These are phyloP conservation scores for Blastocystis sp. DNA, from an alignment of 352 stramenopile species.

Conservation along the genomic window DNA sequence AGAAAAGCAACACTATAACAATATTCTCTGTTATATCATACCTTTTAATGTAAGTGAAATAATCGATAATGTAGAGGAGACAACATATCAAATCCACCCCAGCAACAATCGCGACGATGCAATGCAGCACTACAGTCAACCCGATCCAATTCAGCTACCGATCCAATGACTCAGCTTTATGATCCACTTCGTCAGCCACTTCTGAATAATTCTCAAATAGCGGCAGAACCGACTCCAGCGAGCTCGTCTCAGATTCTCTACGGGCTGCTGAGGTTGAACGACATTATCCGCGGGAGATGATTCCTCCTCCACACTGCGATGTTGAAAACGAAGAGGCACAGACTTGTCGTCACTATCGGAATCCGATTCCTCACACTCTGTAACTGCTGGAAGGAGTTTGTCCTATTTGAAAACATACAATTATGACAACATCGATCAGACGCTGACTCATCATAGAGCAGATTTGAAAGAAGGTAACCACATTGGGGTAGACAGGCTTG, in stretches of 20 bases:
- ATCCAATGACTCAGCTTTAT: too few species aligned
- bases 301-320: background rate
- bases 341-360: background rate
- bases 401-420: background rate
- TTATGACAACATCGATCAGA: background rate
- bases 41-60: background rate
- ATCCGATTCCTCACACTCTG: background rate
- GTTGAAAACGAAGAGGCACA: background rate
- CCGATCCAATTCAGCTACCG: background rate
- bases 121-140: background rate
- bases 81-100: background rate
- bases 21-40: background rate
- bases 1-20: background rate
- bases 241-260: too few species aligned
- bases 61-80: slow-evolving; percentile 9
- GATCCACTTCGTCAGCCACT: background rate
- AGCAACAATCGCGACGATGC: background rate
- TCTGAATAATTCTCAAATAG: background rate
- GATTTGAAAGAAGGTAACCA: slow-evolving; percentile 38
- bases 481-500: background rate
- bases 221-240: too few species aligned
- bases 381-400: background rate
- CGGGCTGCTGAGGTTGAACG: too few species aligned
- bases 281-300: too few species aligned
- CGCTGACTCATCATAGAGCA: slow-evolving; percentile 36